Base-by-base conservation (phyloP, 805 yeast genomes). In the Kazachstania martiniae region DNA sequence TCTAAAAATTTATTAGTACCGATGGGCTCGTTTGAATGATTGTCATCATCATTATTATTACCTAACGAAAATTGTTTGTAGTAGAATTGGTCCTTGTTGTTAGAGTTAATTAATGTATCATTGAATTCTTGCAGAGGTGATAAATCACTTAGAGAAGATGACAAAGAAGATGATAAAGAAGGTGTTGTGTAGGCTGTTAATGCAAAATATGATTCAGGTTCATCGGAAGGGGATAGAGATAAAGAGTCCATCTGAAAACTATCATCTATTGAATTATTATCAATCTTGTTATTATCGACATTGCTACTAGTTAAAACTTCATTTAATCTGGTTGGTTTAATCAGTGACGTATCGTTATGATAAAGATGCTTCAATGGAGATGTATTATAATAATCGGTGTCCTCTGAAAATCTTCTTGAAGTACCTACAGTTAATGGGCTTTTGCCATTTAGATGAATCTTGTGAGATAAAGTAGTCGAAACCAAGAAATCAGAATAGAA, bases 281-380 rank as follows among this genome's bases (percentile, higher is more conserved):
- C 17, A 21, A 12, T 9, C 6, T n/a, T 18, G 14, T 21, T 28
- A 8, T 12, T 16, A 7, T 26, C 15, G 12, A 7, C 16, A 12
- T 19, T 29, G 5, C 23, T 8, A 10, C 33, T 16, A 26, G 38
- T 25, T 9, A 48, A 25, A 1, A 47, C 46, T 23, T 42, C 33
- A 25, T 49, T 49, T 25, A 43, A 23, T 25, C 40, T 44, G 12
- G 38, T 42, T 13, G 55, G 51, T 24, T 36, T 45, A 2, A 47
- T 42, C 35, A 43, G 21, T 4, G 47, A 37, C 5, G 47, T 36
- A 25, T 47, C 51, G 25, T 47, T 44, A 29, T 52, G 55, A 34
- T 47, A 53, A 15, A 52, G 32, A 35, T 55, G 57, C 24, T 53
- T 55, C 33, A 53, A 40, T 8, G 60, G 60, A 8, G 59, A 53